Percentiles rank a stretch among this genome's conserved stretches.
phyloP scores from a whole-genome alignment of 2,329 filamentous ascomycete genomes.

The Neoarthrinium moseri region DNA sequence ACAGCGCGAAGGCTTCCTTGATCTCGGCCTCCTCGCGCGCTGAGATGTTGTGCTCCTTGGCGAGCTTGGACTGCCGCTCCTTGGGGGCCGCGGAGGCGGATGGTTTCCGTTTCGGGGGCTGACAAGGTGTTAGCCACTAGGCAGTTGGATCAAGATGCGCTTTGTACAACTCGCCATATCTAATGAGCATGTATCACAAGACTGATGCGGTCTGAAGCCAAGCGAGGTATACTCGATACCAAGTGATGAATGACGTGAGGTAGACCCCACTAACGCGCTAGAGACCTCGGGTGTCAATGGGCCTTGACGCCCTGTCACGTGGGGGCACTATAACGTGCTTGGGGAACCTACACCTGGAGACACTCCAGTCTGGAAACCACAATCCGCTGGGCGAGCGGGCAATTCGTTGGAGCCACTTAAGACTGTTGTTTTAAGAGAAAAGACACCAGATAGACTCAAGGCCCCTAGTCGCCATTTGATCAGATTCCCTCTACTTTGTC shows the following conservation, averaged over 20 bases:
- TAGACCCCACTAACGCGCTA: not conserved
- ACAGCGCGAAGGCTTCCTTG: constrained; percentile 83
- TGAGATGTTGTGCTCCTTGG: constrained; percentile 85
- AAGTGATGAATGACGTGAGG: constrained; percentile 4
- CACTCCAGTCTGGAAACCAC: too few relatives aligned
- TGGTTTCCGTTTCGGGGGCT: constrained; percentile 56
- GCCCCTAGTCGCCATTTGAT: too few relatives aligned
- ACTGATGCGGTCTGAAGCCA: not conserved
- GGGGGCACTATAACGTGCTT: constrained; percentile 5
- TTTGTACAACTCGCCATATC: not conserved
- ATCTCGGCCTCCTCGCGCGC: constrained; percentile 87
- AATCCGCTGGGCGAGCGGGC: too few relatives aligned
- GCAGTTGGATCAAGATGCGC: too few relatives aligned
- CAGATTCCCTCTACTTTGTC: too few relatives aligned
- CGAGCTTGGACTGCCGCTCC: constrained; percentile 78
- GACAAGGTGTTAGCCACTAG: not conserved
- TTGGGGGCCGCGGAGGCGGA: constrained; percentile 29
- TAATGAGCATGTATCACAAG: not conserved
- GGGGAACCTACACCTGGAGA: too few relatives aligned
- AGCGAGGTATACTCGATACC: too few relatives aligned
- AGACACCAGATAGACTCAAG: too few relatives aligned
- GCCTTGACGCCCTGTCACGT: constrained; percentile 5
- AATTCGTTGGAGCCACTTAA: too few relatives aligned
- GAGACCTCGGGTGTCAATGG: not conserved
- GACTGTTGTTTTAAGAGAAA: too few relatives aligned